A percentile compares a stretch with the other conserved stretches of the same genome.
Conservation (phyloP, 768 basidiomycete species). For the Fomitopsis serialis region DNA sequence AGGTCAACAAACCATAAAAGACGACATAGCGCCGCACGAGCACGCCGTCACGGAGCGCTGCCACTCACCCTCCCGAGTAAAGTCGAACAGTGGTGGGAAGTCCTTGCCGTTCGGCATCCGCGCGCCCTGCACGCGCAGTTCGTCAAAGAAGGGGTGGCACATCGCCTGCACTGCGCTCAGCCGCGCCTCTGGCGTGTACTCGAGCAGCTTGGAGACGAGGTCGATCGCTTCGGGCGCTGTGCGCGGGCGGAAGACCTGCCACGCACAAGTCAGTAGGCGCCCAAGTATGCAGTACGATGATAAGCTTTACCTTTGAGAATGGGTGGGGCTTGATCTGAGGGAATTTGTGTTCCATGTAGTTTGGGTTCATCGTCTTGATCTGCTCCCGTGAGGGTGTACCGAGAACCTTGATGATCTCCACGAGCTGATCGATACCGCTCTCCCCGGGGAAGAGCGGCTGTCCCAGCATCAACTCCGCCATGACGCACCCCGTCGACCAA, state of each 20-base stretch:
- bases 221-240: constrained; percentile 96
- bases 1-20: constrained; percentile 3
- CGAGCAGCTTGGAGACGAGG: constrained; percentile 88
- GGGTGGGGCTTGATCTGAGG: constrained; percentile 99
- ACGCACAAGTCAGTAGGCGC: constrained; percentile 3
- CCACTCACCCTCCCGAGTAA: constrained; percentile 86
- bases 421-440: constrained; percentile 97
- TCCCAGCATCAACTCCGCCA: constrained; percentile 99
- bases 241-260: constrained; percentile 94
- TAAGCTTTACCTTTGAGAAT: constrained; percentile 79
- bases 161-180: constrained; percentile 87
- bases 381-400: constrained; percentile 98
- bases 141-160: constrained; percentile 97
- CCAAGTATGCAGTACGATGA: constrained; percentile 1
- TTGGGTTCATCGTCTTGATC: constrained; percentile 99
- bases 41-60: neutral
- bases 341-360: constrained; percentile 99
- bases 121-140: constrained; percentile 83
- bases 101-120: constrained; percentile 97
- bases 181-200: constrained; percentile 95
- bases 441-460: constrained; percentile 99
- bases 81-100: constrained; percentile 91
- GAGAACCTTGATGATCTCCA: constrained; percentile 99
- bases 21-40: neutral
- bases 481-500: constrained; percentile 99